phyloP scores from a whole-genome alignment of 179 eudicot genomes.

The Carnegiea gigantea region DNA sequence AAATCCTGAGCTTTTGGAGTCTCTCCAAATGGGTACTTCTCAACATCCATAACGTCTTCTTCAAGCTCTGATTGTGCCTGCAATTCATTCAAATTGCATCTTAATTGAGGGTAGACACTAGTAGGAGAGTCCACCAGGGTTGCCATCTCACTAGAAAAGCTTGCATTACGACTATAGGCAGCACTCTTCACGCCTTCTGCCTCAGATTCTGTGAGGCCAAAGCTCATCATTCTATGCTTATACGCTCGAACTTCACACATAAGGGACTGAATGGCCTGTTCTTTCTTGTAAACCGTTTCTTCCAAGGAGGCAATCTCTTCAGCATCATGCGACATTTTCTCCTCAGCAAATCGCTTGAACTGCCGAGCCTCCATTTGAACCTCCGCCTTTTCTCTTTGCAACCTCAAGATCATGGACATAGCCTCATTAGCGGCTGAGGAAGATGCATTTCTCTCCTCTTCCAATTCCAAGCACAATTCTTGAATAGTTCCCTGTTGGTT shows the following conservation, averaged over 20 bases:
- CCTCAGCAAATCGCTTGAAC: conserved; percentile 85
- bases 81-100: conserved; percentile 55
- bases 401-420: conserved; percentile 90
- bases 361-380: conserved; percentile 85
- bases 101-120: conserved; percentile 70
- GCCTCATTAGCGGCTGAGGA: conserved; percentile 94
- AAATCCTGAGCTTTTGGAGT: conserved; percentile 63
- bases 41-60: conserved; percentile 56
- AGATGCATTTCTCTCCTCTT: conserved; percentile 87
- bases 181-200: conserved; percentile 57
- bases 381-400: conserved; percentile 92
- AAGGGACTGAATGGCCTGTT: conserved; percentile 67
- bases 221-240: conserved; percentile 88
- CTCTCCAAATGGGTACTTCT: conserved; percentile 77
- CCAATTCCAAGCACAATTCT: conserved; percentile 66
- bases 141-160: conserved; percentile 40
- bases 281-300: conserved; percentile 79
- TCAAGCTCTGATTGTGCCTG: conserved; percentile 47
- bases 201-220: conserved; percentile 73
- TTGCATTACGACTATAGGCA: conserved; percentile 40
- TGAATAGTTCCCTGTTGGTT: conserved; percentile 69
- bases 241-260: conserved; percentile 86
- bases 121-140: conserved; percentile 41
- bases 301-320: conserved; percentile 63
- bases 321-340: conserved; percentile 78